Evolutionary conservation across 441 rosid genomes (phyloP).

Genomic region (Lagerstroemia fauriei): DNA sequence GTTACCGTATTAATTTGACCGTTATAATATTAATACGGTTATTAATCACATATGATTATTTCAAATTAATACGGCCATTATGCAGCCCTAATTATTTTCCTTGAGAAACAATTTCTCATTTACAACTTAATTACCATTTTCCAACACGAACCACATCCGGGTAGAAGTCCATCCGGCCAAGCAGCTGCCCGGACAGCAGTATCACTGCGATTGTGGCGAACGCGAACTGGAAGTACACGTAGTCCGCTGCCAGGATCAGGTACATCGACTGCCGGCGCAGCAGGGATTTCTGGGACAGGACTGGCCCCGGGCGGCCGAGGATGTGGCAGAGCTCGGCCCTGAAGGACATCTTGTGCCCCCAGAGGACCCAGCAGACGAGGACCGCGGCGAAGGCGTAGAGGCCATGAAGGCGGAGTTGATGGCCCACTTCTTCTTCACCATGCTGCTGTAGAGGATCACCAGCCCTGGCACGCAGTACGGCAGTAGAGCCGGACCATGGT

Average conservation of each 20-base stretch:
- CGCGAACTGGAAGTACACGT: conserved; percentile 51
- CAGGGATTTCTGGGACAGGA: conserved; percentile 28
- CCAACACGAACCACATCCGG: conserved; percentile 64
- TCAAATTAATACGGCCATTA: no score
- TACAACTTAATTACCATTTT: no score
- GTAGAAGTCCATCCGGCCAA: conserved; percentile 69
- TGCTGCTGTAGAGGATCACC: conserved; percentile 59
- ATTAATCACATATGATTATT: no score
- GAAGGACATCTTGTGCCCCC: conserved; percentile 61
- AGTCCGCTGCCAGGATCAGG: conserved; percentile 42
- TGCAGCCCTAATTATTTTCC: no score
- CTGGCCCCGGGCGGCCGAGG: conserved; percentile 41
- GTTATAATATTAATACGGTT: no score
- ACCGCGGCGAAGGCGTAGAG: conserved; percentile 58
- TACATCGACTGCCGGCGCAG: not conserved
- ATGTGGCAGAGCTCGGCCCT: conserved; percentile 35
- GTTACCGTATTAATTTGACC: no score
- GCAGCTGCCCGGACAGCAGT: conserved; percentile 54
- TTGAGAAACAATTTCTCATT: no score
- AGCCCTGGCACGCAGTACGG: conserved; percentile 66
- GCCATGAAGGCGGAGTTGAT: conserved; percentile 74
- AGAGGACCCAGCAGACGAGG: conserved; percentile 57
- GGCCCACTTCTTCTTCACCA: conserved; percentile 74
- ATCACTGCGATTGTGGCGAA: conserved; percentile 69
- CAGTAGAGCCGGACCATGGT: conserved; percentile 56